Evolutionary conservation across 2,329 filamentous ascomycete species (phyloP).

Genomic region (Trichoderma citrinoviride): DNA sequence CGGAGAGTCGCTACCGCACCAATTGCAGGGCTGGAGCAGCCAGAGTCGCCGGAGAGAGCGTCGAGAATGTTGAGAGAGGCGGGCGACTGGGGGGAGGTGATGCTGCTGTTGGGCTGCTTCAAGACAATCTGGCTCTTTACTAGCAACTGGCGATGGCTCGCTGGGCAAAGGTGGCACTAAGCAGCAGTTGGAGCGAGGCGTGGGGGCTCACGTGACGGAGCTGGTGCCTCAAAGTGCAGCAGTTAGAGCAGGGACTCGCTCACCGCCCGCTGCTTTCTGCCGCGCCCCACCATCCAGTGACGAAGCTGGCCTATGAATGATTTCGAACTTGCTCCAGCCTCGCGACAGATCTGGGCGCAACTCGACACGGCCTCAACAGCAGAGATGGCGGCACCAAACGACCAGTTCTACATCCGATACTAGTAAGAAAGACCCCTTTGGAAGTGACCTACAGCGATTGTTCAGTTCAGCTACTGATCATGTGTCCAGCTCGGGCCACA

Average conservation of each 20-base stretch:
- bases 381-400: constrained; percentile 65
- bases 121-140: constrained; percentile 21
- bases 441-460: background rate
- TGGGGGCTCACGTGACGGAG: constrained; percentile 34
- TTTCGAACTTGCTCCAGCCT: constrained; percentile 3
- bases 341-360: constrained; percentile 13
- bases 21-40: constrained; percentile 31
- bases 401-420: constrained; percentile 94
- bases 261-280: constrained; percentile 20
- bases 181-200: constrained; percentile 24
- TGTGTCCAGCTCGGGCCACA: constrained; percentile 79
- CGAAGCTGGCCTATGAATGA: constrained; percentile 3
- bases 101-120: constrained; percentile 12
- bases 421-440: constrained; percentile 59
- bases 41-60: constrained; percentile 32
- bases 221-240: background rate
- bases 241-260: background rate
- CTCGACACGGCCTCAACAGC: constrained; percentile 22
- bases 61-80: constrained; percentile 38
- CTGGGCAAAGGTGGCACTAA: constrained; percentile 44
- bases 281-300: constrained; percentile 26
- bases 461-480: constrained; percentile 20
- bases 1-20: constrained; percentile 27
- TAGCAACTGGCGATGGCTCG: constrained; percentile 20
- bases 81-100: constrained; percentile 28